Evolutionary conservation across 257 asterid species (phyloP), one percentile per base, ranked within the genome.

Genomic region (Rehmannia glutinosa): DNA sequence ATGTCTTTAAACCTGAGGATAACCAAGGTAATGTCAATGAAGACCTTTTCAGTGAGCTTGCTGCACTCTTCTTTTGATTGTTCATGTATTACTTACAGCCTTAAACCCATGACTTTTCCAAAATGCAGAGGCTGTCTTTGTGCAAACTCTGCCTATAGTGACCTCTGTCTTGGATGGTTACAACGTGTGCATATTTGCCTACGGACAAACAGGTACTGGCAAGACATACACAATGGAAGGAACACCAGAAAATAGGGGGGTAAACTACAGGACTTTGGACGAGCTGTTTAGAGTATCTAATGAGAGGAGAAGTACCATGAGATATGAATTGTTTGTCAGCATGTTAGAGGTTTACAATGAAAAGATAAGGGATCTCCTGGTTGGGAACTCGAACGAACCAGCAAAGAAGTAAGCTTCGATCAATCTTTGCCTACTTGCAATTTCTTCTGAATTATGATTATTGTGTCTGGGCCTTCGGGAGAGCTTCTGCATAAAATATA

Each of bases 291-390:
- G 82, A 76, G 33, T 85, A 64, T 86, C 97, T 12, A 47, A 72
- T 35, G 91, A 81, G 71, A 84, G 97, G 72, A 84, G 87, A 79
- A 71, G 86, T 53, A 76, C 74, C 39, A 82, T 87, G 87, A 87
- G 71, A 71, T 87, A 85, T 69, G 93, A 88, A 53, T 73, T 91
- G 85, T 80, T 76, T 62, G 97, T 94, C 62, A 94, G 99, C 86
- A 94, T 94, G 97, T 70, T 94, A 72, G 97, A 94, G 80, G 97
- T 94, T 60, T 94, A 94, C 85, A 94, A 94, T 75, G 99, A 94
- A 80, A 94, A 88, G 87, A 94, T 94, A 75, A 80, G 89, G 76
- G 97, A 94, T 76, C 97, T 94, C 66, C 84, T 91, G 67, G 79
- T 87, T 51, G 97, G 90, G 72, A 90, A 76, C 77, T 78, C 88